These are phyloP conservation scores for Pseudohyphozyma bogoriensis DNA, from an alignment of 768 basidiomycete species.

Conservation along the genomic window DNA sequence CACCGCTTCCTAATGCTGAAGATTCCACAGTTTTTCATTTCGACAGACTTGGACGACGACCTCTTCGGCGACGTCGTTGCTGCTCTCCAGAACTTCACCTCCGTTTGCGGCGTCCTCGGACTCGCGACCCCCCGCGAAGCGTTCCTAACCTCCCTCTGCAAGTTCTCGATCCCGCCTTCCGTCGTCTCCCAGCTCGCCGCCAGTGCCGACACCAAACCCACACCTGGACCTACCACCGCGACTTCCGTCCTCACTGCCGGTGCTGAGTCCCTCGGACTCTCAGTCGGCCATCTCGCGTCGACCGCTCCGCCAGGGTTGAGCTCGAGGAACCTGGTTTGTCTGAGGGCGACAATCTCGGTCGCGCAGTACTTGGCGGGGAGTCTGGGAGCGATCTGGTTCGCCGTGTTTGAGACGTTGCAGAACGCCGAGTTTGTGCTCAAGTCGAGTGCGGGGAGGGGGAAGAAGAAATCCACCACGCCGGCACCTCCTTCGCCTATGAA, in stretches of 20 bases:
- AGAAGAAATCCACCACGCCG: conserved; percentile 15
- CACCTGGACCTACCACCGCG: no score
- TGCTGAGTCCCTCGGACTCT: conserved; percentile 38
- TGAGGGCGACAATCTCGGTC: conserved; percentile 68
- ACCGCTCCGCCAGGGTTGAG: conserved; percentile 48
- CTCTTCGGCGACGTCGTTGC: conserved; percentile 78
- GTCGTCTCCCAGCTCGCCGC: conserved; percentile 73
- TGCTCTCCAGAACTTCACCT: conserved; percentile 72
- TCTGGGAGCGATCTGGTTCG: conserved; percentile 84
- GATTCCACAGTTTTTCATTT: conserved; percentile 82
- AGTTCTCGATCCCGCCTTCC: conserved; percentile 79
- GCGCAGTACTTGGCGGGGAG: conserved; percentile 73
- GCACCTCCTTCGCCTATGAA: conserved; percentile 10
- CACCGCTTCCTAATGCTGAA: no score
- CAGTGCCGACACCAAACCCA: conserved; percentile 11
- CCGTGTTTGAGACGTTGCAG: conserved; percentile 78
- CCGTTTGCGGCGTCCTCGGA: conserved; percentile 79
- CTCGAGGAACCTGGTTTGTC: conserved; percentile 79
- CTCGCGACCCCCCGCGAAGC: conserved; percentile 82
- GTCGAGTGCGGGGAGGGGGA: conserved; percentile 12
- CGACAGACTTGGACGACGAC: conserved; percentile 82
- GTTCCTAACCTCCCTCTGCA: conserved; percentile 79
- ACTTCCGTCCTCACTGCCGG: conserved; percentile 31
- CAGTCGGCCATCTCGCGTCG: no score
- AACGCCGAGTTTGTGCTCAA: conserved; percentile 83